Base-by-base conservation (phyloP, 176 grass and related monocot species). In the Cenchrus fungigraminus region DNA sequence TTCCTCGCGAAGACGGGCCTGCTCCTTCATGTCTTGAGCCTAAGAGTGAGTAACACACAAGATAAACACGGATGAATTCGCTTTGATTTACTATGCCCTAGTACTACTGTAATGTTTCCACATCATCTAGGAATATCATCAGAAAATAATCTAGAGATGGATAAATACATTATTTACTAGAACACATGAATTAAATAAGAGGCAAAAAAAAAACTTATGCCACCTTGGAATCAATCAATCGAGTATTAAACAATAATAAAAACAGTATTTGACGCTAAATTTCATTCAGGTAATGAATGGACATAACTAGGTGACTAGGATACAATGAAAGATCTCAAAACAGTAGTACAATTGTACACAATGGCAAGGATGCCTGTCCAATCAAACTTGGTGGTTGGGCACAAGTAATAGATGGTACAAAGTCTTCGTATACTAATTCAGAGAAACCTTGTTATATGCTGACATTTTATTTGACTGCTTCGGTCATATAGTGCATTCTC, bases 11-110 rank as follows among this genome's bases (percentile, higher is more conserved):
- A 99, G 79, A 57, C 90, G 90, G 85, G 92, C 52, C 68, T 99
- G 97, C 79, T 99, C 92, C 84, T 99, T 99, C 94, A 99, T 99
- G 44, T 92, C 97, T 97, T 97, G 91, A 90, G 97, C 97, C 97
- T 99, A 76, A 90, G 76, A 62, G 47, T 6, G 25, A 59, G 80
- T 6, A 90, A 68, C 61, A 72, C 37, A 52, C 19, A 10, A 42
- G 32, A 53, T 7, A 15, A 65, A 2, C 28, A 40, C 16, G 82
- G 6, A 29, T 88, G 29, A 71, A 54, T 37, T 49, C 14, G 31
- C 51, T 9, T 61, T 4, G 6, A 56, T 1, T n/a, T 51, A 54
- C 31, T n/a, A 8, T 49, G 12, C 12, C 43, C 4, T 83, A 65
- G 52, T 15, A 14, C 20, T 52, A n/a, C 50, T 5, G 19, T 20